These are phyloP conservation scores for Camelina laxa DNA, from an alignment of 345 rosid genomes.

Conservation along the genomic window DNA sequence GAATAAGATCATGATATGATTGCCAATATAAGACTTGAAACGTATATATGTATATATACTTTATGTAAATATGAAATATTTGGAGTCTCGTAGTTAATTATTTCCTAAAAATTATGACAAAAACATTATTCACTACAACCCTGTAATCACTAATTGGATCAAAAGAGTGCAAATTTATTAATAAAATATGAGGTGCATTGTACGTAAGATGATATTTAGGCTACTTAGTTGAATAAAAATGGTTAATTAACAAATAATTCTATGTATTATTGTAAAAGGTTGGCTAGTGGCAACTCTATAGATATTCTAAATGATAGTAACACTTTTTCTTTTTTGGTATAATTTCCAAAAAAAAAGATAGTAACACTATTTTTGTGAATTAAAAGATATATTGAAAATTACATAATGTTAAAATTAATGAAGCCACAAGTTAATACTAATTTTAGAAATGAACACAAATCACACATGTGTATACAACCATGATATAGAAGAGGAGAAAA, in stretches of 20 bases:
- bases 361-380: neutral
- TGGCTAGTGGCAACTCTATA: neutral
- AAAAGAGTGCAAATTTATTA: neutral
- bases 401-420: neutral
- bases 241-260: neutral
- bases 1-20: slow-evolving; percentile 13
- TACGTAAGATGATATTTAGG: neutral
- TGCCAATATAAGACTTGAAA: neutral
- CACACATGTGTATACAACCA: too few relatives aligned
- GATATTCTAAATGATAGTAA: too few relatives aligned
- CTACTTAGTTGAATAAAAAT: too few relatives aligned
- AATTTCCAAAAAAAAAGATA: too few relatives aligned
- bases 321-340: neutral
- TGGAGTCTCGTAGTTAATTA: neutral
- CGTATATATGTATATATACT: neutral
- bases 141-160: neutral
- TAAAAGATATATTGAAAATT: neutral
- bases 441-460: neutral
- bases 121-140: neutral
- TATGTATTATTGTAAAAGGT: neutral
- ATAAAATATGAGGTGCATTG: neutral
- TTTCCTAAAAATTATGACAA: neutral
- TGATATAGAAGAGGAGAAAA: slow-evolving; percentile 10
- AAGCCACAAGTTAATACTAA: neutral
- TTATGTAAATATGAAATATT: neutral